These are phyloP conservation scores for Amphibolis antarctica DNA, from an alignment of 106 monocot genomes.

Conservation along the genomic window DNA sequence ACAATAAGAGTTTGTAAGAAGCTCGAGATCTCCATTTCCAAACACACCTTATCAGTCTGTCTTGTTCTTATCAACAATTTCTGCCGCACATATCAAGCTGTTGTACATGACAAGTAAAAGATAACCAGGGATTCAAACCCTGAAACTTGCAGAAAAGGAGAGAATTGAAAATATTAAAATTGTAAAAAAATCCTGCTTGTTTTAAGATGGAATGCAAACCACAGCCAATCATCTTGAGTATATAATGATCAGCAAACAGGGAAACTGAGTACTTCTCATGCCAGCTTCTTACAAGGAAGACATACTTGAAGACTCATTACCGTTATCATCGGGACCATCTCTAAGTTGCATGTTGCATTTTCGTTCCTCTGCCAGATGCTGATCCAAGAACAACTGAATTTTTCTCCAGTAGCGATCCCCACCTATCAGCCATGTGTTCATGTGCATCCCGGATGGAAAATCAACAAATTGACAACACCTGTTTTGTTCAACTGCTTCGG, in stretches of 20 bases:
- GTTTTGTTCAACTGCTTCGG: conserved; percentile 48
- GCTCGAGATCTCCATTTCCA: no score
- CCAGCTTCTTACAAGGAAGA: neutral
- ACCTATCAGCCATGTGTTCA: conserved; percentile 86
- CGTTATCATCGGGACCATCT: neutral
- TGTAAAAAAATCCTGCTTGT: no score
- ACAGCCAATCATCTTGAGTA: no score
- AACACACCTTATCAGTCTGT: no score
- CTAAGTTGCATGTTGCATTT: neutral
- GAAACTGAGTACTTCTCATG: neutral
- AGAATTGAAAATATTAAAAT: no score
- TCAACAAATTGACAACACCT: conserved; percentile 48
- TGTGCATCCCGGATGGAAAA: conserved; percentile 87
- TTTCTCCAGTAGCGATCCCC: conserved; percentile 88
- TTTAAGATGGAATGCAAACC: no score
- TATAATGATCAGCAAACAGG: neutral
- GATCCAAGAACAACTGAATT: conserved; percentile 61
- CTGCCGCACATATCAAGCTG: no score
- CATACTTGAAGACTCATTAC: neutral
- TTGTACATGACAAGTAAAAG: no score
- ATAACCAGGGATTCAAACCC: no score
- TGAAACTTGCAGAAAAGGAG: no score
- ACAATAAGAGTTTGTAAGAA: no score
- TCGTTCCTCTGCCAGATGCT: conserved; percentile 17
- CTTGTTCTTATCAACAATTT: no score